phyloP scores from a whole-genome alignment of 2,329 filamentous ascomycete species.

The Colletotrichum tabaci region DNA sequence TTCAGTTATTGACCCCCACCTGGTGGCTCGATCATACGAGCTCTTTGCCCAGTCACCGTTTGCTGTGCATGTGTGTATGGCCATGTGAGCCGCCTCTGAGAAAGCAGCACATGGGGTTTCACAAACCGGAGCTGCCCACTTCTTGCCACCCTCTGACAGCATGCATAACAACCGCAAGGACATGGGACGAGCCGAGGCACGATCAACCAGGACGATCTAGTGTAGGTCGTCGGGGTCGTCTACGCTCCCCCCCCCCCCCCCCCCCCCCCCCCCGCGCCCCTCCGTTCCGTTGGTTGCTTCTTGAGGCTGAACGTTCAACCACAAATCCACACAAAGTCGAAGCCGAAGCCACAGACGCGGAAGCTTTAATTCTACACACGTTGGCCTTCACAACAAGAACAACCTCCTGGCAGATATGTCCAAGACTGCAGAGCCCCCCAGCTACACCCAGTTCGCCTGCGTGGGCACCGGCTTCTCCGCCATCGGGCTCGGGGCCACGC shows the following conservation, averaged over 20 bases:
- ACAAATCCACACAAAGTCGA: neutral
- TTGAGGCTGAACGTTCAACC: no score
- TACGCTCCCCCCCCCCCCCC: no score
- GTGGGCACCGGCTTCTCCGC: slow-evolving; percentile 75
- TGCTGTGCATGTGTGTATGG: neutral
- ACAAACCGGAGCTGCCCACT: neutral
- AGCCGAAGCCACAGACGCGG: neutral
- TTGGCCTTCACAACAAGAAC: neutral
- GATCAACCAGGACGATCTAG: neutral
- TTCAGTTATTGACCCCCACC: neutral
- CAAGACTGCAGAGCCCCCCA: neutral
- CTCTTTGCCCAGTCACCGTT: neutral
- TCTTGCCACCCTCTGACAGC: neutral
- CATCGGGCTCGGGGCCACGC: slow-evolving; percentile 72
- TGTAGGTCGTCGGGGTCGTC: no score
- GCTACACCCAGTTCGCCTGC: slow-evolving; percentile 58
- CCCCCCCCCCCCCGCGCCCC: no score
- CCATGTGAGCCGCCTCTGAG: neutral
- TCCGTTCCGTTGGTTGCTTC: no score
- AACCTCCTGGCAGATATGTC: neutral
- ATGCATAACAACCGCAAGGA: no score
- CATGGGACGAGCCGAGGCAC: slow-evolving; percentile 9
- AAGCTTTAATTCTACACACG: neutral
- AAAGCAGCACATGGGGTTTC: neutral
- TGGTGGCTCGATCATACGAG: neutral